These are phyloP conservation scores for Hemerocallis citrina DNA, from an alignment of 106 monocot genomes.

Conservation along the genomic window DNA sequence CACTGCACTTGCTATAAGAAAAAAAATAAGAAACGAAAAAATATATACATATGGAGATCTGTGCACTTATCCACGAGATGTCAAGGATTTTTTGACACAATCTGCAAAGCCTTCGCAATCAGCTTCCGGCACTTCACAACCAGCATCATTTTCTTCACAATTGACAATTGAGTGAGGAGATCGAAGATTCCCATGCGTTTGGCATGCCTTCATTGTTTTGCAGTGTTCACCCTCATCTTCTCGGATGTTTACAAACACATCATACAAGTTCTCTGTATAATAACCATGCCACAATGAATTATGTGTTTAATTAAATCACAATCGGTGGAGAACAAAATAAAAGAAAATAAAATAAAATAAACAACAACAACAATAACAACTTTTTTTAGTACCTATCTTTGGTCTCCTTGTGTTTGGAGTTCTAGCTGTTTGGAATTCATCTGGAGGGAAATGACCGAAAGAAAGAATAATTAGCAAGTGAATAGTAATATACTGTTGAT, in stretches of 20 bases:
- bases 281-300: neutral
- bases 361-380: no score
- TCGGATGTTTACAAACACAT: slow-evolving; percentile 83
- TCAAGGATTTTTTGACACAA: slow-evolving; percentile 54
- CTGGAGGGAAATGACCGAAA: slow-evolving; percentile 23
- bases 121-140: slow-evolving; percentile 20
- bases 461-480: neutral
- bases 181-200: slow-evolving; percentile 69
- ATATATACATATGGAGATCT: neutral
- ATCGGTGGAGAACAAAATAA: neutral
- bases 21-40: neutral
- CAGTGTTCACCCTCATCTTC: slow-evolving; percentile 93
- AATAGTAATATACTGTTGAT: neutral
- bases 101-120: slow-evolving; percentile 71
- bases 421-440: slow-evolving; percentile 95
- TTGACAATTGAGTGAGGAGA: slow-evolving; percentile 66
- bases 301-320: neutral
- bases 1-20: neutral
- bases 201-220: slow-evolving; percentile 96
- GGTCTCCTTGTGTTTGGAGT: slow-evolving; percentile 75
- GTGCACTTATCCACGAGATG: neutral
- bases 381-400: slow-evolving; percentile 49
- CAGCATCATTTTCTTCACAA: slow-evolving; percentile 18
- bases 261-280: slow-evolving; percentile 78
- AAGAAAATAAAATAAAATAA: neutral